Conservation (phyloP, 805 yeast genomes). For the Lipomyces sp. region DNA sequence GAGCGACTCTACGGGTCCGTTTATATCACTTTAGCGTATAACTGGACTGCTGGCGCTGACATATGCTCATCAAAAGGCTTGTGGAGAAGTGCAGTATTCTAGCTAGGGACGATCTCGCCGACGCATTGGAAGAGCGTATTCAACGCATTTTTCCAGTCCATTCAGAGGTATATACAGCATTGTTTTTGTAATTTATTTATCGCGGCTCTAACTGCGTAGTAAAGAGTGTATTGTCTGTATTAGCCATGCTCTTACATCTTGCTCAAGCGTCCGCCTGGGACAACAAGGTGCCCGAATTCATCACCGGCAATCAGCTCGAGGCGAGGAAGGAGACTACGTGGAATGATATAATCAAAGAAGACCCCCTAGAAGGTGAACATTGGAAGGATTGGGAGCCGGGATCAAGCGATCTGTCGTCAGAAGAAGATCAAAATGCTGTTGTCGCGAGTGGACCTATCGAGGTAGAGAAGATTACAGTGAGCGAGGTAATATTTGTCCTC, state of each 20-base stretch:
- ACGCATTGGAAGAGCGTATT: constrained; percentile 39
- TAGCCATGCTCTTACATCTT: constrained; percentile 38
- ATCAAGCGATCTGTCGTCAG: constrained; percentile 7
- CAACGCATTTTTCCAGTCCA: constrained; percentile 27
- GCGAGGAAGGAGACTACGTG: constrained; percentile 31
- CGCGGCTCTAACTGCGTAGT: neutral
- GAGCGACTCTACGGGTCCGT: constrained; percentile 27
- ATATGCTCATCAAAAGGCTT: constrained; percentile 21
- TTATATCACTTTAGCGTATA: neutral
- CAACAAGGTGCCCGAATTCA: constrained; percentile 14
- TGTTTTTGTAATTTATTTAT: neutral
- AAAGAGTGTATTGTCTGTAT: constrained; percentile 16
- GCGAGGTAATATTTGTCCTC: neutral
- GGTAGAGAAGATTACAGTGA: neutral
- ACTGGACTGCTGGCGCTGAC: neutral
- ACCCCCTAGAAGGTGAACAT: constrained; percentile 43
- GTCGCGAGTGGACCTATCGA: neutral
- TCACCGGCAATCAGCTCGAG: constrained; percentile 12
- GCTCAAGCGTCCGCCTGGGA: constrained; percentile 27
- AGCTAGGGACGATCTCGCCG: constrained; percentile 43
- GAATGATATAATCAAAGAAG: constrained; percentile 41
- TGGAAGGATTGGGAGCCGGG: constrained; percentile 38
- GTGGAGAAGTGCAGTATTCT: constrained; percentile 42
- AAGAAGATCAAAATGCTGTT: constrained; percentile 15
- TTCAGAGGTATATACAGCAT: constrained; percentile 27